phyloP scores from a whole-genome alignment of 225 moss, liverwort and hornwort species.

The Bryum argenteum region DNA sequence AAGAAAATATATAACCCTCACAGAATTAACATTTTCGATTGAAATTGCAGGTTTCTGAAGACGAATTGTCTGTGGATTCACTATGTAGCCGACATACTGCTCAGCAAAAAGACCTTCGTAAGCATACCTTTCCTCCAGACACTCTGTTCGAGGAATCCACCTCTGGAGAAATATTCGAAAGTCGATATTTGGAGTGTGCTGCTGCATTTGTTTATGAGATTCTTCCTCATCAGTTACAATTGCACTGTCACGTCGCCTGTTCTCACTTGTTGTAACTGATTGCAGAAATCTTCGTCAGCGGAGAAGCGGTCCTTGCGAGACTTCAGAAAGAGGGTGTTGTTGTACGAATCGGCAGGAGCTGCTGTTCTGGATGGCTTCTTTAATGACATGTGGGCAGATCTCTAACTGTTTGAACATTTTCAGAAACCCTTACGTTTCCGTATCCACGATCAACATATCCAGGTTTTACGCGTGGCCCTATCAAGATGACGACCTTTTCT shows the following conservation, averaged over 20 bases:
- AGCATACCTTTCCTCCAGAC: constrained; percentile 33
- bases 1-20: neutral
- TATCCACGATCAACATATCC: constrained; percentile 12
- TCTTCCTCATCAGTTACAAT: constrained; percentile 7
- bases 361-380: constrained; percentile 79
- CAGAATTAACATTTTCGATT: constrained; percentile 23
- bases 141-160: constrained; percentile 11
- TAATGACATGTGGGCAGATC: constrained; percentile 63
- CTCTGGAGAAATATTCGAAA: neutral
- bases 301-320: constrained; percentile 83
- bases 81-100: constrained; percentile 75
- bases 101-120: constrained; percentile 81
- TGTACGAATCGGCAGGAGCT: constrained; percentile 77
- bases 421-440: constrained; percentile 16
- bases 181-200: constrained; percentile 12
- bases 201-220: neutral
- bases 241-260: neutral
- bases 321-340: constrained; percentile 78
- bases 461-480: constrained; percentile 9
- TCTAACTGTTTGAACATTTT: constrained; percentile 25
- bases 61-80: constrained; percentile 96
- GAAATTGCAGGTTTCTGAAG: constrained; percentile 70
- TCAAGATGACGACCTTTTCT: constrained; percentile 26
- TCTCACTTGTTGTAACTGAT: constrained; percentile 16
- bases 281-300: constrained; percentile 71